Evolutionary conservation across 768 basidiomycete species (phyloP).

Genomic region (Porphyrellus cyaneotinctus): DNA sequence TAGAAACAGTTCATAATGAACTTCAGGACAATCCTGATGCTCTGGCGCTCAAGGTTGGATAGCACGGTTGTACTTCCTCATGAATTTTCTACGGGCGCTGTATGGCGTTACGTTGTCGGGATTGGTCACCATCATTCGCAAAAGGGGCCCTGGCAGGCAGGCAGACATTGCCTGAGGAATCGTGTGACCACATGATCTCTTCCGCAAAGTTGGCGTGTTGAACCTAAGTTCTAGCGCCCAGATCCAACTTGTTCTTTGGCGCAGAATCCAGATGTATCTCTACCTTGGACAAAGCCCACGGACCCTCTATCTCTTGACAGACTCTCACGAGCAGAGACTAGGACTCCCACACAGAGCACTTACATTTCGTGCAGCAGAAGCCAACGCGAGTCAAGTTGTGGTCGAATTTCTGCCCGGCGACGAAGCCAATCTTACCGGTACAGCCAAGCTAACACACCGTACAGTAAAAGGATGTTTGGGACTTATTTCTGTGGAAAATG

Average conservation of each 20-base stretch:
- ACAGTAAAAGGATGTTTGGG: slow-evolving; percentile 83
- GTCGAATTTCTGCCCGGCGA: slow-evolving; percentile 81
- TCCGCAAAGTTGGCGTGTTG: not conserved
- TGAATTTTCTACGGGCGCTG: too few relatives aligned
- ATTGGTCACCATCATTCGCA: too few relatives aligned
- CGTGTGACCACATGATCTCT: not conserved
- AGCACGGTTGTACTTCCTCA: too few relatives aligned
- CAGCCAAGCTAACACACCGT: slow-evolving; percentile 66
- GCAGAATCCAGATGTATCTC: slow-evolving; percentile 64
- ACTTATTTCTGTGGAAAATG: slow-evolving; percentile 67
- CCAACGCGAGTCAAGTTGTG: slow-evolving; percentile 58
- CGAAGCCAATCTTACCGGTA: slow-evolving; percentile 62
- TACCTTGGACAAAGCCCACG: slow-evolving; percentile 68
- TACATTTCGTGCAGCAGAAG: slow-evolving; percentile 63
- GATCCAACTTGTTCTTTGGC: not conserved
- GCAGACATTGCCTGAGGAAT: too few relatives aligned
- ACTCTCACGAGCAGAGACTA: slow-evolving; percentile 57
- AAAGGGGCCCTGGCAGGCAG: too few relatives aligned
- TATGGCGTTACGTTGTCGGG: too few relatives aligned
- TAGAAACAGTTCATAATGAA: too few relatives aligned
- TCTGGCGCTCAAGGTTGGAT: too few relatives aligned
- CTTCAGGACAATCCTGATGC: too few relatives aligned
- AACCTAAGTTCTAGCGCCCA: not conserved
- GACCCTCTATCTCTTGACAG: slow-evolving; percentile 68
- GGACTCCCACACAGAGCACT: slow-evolving; percentile 62